Evolutionary conservation across 345 rosid species (phyloP).

Genomic region (Hibiscus trionum): DNA sequence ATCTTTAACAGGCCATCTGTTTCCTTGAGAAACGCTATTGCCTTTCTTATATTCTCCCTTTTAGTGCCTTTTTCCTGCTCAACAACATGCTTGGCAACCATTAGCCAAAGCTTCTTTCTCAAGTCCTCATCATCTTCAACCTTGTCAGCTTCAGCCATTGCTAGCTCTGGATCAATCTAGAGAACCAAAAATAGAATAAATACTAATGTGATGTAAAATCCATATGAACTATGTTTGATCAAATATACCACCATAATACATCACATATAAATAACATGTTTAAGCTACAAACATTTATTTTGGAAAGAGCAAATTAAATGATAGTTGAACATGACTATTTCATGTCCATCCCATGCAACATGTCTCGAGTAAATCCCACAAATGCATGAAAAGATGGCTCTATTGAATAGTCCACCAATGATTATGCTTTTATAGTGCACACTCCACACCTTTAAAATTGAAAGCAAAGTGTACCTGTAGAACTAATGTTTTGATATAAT

Average conservation of each 20-base stretch:
- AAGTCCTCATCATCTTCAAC: slow-evolving; percentile 99
- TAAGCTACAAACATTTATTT: background rate
- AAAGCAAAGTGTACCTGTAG: background rate
- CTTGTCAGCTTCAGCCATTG: slow-evolving; percentile 99
- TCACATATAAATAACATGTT: background rate
- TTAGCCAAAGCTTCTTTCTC: slow-evolving; percentile 97
- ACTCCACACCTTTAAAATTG: background rate
- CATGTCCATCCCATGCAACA: background rate
- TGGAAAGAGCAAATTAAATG: background rate
- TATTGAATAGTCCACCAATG: background rate
- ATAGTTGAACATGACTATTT: background rate
- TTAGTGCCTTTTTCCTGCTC: slow-evolving; percentile 93
- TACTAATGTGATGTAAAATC: slow-evolving; percentile 9
- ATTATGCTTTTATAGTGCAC: background rate
- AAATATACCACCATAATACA: background rate
- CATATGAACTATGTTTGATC: background rate
- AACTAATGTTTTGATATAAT: no score
- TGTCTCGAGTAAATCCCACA: background rate
- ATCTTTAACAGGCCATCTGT: slow-evolving; percentile 95
- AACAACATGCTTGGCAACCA: slow-evolving; percentile 96
- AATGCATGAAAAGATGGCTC: background rate
- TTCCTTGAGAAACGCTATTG: slow-evolving; percentile 97
- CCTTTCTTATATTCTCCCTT: slow-evolving; percentile 94
- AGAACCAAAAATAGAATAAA: slow-evolving; percentile 11
- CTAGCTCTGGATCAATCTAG: slow-evolving; percentile 96